Base-by-base conservation (phyloP, 139 green algal genomes). In the Tetratostichococcus sp. region DNA sequence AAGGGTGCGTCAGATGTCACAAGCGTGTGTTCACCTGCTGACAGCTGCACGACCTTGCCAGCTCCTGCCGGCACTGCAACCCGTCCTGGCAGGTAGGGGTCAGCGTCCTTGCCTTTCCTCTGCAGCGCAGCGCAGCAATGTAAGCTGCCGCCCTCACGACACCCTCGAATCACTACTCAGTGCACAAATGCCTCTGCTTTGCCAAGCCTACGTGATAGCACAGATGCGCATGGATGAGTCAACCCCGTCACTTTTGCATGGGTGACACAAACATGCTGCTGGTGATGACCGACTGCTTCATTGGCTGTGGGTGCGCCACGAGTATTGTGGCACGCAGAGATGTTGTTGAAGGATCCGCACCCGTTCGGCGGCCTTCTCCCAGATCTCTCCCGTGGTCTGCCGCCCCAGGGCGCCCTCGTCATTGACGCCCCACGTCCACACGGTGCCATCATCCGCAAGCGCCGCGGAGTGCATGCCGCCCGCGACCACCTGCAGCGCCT, bases 381-480 rank as follows among this genome's bases (percentile, higher is more conserved):
- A 89, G 28, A 86, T 73, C 71, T 88, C 77, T 25, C 81, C 84
- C 4, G 71, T 74, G 19, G 90, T 93, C 32, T 79, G 70, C 1
- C 93, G 82, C 14, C 92, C 93, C 35, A 97, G 82, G 26, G 89
- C 90, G 2, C 93, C 93, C 84, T 97, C 93, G 68, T 98, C 93
- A 74, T 98, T 98, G 26, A 97, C 91, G 25, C 93, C 94, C 87
- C 87, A 95, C 0, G 86, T 89, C 65, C 79, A 97, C 1, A 97
- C 81, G 1, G 39, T 31, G 30, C 88, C 82, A 23, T 88, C 81
- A 2, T 73, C 75, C 2, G 78, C 76, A 23, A 98, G 75, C 2
- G 85, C 93, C 5, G 92, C 83, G 0, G 84, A 94, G 87, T 98
- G 94, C 93, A 97, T 97, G 43, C 91, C 94, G 25, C 94, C 93